Conservation (phyloP, 768 basidiomycete species). For the Trametes maxima region DNA sequence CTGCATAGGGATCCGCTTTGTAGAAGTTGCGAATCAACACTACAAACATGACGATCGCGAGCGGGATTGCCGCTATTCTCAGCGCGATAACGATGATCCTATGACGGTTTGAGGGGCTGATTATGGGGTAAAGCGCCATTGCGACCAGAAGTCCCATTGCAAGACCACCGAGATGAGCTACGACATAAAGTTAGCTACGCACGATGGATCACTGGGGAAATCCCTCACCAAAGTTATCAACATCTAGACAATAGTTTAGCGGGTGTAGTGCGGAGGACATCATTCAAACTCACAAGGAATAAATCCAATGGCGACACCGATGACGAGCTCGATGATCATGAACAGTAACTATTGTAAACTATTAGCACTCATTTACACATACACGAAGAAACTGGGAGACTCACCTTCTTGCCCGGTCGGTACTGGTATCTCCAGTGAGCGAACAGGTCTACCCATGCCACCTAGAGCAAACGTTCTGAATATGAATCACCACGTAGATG, state of each 20-base stretch:
- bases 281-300: slow-evolving; percentile 63
- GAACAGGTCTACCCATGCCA: slow-evolving; percentile 86
- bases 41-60: slow-evolving; percentile 80
- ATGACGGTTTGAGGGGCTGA: slow-evolving; percentile 78
- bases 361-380: not conserved
- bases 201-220: not conserved
- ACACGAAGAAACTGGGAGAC: slow-evolving; percentile 8
- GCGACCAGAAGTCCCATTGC: slow-evolving; percentile 83
- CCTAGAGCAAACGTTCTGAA: slow-evolving; percentile 36
- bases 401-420: slow-evolving; percentile 76
- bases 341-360: slow-evolving; percentile 62
- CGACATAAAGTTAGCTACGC: not conserved
- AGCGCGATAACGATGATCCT: slow-evolving; percentile 70
- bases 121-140: slow-evolving; percentile 85
- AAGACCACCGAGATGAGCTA: slow-evolving; percentile 87
- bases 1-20: slow-evolving; percentile 81
- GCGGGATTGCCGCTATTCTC: slow-evolving; percentile 71
- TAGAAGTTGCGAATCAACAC: slow-evolving; percentile 89
- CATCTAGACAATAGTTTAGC: slow-evolving; percentile 46
- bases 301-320: slow-evolving; percentile 85
- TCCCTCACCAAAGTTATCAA: slow-evolving; percentile 84
- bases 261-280: not conserved
- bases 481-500: too few species aligned
- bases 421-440: slow-evolving; percentile 93
- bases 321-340: slow-evolving; percentile 83